Evolutionary conservation across 225 moss, liverwort and hornwort species (phyloP).

Genomic region (Marchantia polymorpha): DNA sequence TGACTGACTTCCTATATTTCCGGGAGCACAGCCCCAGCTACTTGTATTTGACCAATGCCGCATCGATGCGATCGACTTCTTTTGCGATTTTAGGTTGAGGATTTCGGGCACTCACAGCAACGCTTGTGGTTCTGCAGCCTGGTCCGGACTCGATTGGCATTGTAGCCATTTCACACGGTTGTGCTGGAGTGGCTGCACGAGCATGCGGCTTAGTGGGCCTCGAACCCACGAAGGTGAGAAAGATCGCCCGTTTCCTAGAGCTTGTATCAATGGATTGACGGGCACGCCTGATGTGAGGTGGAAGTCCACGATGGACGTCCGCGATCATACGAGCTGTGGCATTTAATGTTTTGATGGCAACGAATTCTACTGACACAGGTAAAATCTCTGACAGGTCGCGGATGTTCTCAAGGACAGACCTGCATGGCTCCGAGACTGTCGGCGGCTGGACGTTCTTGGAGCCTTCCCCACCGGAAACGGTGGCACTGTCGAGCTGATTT

Average conservation of each 20-base stretch:
- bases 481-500: conserved; percentile 85
- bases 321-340: too few species aligned
- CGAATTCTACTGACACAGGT: not conserved
- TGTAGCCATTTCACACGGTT: conserved; percentile 99
- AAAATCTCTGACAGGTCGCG: conserved; percentile 44
- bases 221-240: conserved; percentile 77
- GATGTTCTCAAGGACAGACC: conserved; percentile 97
- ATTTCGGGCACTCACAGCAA: not conserved
- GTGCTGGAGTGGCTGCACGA: conserved; percentile 99
- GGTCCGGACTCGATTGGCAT: conserved; percentile 99
- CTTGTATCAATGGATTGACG: too few species aligned
- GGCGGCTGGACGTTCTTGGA: conserved; percentile 87
- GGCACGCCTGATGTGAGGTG: too few species aligned
- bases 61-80: not conserved
- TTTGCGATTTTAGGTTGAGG: not conserved
- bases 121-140: conserved; percentile 58
- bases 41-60: not conserved
- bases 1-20: not conserved
- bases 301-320: too few species aligned
- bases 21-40: not conserved
- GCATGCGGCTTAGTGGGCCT: conserved; percentile 98
- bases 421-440: conserved; percentile 94
- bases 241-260: too few species aligned
- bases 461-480: conserved; percentile 82
- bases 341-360: too few species aligned